Evolutionary conservation across 768 basidiomycete species (phyloP), one percentile per base, ranked within the genome.

Genomic region (Hemileccinum rubropunctum): DNA sequence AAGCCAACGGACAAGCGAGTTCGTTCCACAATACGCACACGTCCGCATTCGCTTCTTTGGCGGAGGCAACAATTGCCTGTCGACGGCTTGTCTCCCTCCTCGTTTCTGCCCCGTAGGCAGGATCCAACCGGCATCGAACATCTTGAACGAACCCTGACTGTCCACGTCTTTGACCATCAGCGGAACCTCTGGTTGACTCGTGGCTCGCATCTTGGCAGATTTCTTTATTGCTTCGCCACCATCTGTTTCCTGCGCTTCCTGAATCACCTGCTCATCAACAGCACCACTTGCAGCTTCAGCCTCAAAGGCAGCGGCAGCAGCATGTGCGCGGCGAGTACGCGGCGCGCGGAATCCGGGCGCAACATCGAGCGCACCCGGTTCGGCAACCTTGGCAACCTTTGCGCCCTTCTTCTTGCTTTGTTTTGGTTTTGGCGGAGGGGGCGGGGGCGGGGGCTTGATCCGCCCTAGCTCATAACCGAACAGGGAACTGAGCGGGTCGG

Each of bases 91-190:
- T 13, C 87, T 72, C 18, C 82, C 82, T 27, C 83, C 79, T 28
- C 92, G 77, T 56, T 81, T 79, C 45, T 82, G 79, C 30, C 86
- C 88, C 3, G 82, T 73, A 20, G 91, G 88, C 13, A 95, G 69
- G 8, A 95, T 90, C 92, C 91, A 95, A 1, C 93, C 93, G 20
- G 76, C 73, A 51, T 97, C 86, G 70, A 95, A 95, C 70, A 85
- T 68, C 61, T 74, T 79, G 74, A 95, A 97, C 17, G 84, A 85
- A 37, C 79, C 79, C 47, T 80, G 78, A 37, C 79, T 76, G 61
- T 86, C 87, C 28, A 95, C 81, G 36, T 83, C 74, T n/a, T 83
- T 77, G 3, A 91, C 84, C 47, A 88, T 70, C 21, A 78, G 75
- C 4, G 84, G 79, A 3, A 75, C 62, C 2, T 74, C 73, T 13